Conservation (phyloP, 495 filamentous ascomycete genomes). For the Trichoderma erinaceum region DNA sequence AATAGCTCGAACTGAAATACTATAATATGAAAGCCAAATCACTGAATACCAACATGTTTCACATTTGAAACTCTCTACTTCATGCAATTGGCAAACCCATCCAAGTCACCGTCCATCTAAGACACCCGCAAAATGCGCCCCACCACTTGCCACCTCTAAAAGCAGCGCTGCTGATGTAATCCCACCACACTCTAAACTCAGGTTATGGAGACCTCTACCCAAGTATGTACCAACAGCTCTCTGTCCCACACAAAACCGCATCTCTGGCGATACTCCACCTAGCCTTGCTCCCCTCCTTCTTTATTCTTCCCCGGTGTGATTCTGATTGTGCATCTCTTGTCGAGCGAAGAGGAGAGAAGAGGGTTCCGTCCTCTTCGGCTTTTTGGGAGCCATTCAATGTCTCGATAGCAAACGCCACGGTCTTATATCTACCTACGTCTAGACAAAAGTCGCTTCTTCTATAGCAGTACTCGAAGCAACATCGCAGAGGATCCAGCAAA, state of each 20-base stretch:
- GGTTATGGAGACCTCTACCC: conserved; percentile 11
- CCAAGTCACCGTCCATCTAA: neutral
- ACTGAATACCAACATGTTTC: too few relatives aligned
- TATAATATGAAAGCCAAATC: too few relatives aligned
- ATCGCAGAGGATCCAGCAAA: neutral
- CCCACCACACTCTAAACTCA: neutral
- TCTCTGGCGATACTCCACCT: neutral
- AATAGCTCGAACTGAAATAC: too few relatives aligned
- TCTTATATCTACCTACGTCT: neutral
- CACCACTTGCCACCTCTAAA: neutral
- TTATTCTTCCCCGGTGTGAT: neutral
- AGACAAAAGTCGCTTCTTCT: neutral
- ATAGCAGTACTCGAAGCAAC: neutral
- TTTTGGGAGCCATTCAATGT: neutral
- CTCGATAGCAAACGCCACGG: conserved; percentile 5
- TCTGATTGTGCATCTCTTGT: neutral
- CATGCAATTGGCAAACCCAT: neutral
- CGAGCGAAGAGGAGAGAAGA: conserved; percentile 5
- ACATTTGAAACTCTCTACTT: too few relatives aligned
- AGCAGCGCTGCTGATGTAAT: conserved; percentile 13
- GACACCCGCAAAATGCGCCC: neutral
- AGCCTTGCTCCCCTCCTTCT: neutral
- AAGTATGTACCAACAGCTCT: neutral
- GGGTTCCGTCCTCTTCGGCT: neutral
- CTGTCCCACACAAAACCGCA: neutral